These are phyloP conservation scores for Nemania sp. DNA, from an alignment of 2,329 filamentous ascomycete genomes.

Conservation along the genomic window DNA sequence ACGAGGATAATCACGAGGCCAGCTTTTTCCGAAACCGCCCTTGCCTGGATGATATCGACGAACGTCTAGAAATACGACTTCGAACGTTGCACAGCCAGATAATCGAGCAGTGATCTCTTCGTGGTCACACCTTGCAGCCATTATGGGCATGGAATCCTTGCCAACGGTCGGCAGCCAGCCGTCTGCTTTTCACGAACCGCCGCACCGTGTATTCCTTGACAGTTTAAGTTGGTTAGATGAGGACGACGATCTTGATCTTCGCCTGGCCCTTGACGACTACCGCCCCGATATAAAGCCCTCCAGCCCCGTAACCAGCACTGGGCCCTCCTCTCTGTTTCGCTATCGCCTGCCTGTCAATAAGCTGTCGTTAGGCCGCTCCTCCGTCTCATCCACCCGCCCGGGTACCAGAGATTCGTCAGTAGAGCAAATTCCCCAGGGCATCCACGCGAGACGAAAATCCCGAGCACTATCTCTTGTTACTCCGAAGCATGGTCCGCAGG, in stretches of 20 bases:
- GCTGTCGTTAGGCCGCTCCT: constrained; percentile 62
- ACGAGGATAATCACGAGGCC: constrained; percentile 48
- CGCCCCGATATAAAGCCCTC: constrained; percentile 63
- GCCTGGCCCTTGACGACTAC: constrained; percentile 70
- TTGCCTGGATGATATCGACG: constrained; percentile 51
- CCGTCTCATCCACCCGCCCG: constrained; percentile 54
- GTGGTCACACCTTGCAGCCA: constrained; percentile 8
- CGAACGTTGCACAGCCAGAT: constrained; percentile 42
- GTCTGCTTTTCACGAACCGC: constrained; percentile 34
- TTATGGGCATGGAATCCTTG: constrained; percentile 36
- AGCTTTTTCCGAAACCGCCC: background rate
- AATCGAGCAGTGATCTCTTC: constrained; percentile 28
- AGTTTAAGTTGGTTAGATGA: constrained; percentile 76
- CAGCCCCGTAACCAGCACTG: constrained; percentile 48
- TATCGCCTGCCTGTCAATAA: constrained; percentile 75
- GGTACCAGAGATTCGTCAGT: constrained; percentile 46
- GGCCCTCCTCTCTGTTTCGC: constrained; percentile 60
- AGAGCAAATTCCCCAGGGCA: constrained; percentile 31
- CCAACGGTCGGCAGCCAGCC: constrained; percentile 29
- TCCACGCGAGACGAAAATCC: constrained; percentile 56
- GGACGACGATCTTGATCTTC: constrained; percentile 69
- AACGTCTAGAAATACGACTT: constrained; percentile 48
- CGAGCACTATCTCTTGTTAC: constrained; percentile 58
- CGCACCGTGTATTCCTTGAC: constrained; percentile 63
- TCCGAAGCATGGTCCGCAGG: constrained; percentile 49